Evolutionary conservation across 2,329 filamentous ascomycete species (phyloP).

Genomic region (Aspergillus eucalypticola): DNA sequence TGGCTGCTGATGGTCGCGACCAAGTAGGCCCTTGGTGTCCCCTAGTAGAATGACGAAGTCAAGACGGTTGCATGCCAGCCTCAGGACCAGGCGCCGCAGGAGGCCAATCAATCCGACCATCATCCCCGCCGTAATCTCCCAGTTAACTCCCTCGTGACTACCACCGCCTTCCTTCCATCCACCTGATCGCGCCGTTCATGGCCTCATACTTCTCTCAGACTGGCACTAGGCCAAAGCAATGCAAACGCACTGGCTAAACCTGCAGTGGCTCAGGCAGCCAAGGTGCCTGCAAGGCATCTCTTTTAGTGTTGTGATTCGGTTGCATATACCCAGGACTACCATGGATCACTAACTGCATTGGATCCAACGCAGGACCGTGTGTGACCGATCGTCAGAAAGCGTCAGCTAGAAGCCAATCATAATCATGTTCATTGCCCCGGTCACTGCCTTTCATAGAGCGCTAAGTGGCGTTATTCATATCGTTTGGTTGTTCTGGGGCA

Average conservation of each 20-base stretch:
- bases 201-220: neutral
- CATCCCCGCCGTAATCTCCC: slow-evolving; percentile 18
- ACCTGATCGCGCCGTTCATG: neutral
- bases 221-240: slow-evolving; percentile 2
- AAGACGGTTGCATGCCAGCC: slow-evolving; percentile 1
- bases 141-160: slow-evolving; percentile 11
- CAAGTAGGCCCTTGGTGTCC: neutral
- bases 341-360: slow-evolving; percentile 7
- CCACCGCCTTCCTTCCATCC: neutral
- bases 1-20: neutral
- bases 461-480: slow-evolving; percentile 18
- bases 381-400: neutral
- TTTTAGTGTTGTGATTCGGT: slow-evolving; percentile 14
- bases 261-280: slow-evolving; percentile 1
- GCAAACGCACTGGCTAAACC: slow-evolving; percentile 6
- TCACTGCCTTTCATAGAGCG: neutral
- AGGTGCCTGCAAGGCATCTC: slow-evolving; percentile 7
- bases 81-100: neutral
- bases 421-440: neutral
- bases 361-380: slow-evolving; percentile 6
- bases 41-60: neutral
- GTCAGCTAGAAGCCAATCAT: slow-evolving; percentile 12
- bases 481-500: slow-evolving; percentile 8
- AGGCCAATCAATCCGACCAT: slow-evolving; percentile 15
- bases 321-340: slow-evolving; percentile 11